Evolutionary conservation across 352 stramenopile genomes (phyloP).

Genomic region (Phytopythium chamaehyphon): DNA sequence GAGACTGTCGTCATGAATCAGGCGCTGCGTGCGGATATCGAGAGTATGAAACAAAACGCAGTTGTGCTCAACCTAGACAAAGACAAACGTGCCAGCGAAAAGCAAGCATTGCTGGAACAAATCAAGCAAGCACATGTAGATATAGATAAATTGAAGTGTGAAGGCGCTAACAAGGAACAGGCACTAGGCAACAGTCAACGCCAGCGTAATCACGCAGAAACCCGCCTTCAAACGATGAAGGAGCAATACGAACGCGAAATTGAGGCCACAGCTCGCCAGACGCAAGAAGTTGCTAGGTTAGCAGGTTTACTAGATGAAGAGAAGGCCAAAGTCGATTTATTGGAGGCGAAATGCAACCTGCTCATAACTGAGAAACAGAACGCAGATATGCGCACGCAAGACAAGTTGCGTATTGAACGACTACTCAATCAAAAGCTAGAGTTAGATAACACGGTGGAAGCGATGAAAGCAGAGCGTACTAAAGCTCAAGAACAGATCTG

Average conservation of each 20-base stretch:
- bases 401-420: conserved; percentile 75
- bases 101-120: conserved; percentile 28
- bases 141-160: conserved; percentile 22
- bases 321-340: conserved; percentile 48
- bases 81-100: conserved; percentile 41
- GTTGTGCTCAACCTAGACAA: conserved; percentile 61
- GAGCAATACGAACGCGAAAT: conserved; percentile 60
- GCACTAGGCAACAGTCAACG: conserved; percentile 46
- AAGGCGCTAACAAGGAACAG: conserved; percentile 38
- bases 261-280: conserved; percentile 27
- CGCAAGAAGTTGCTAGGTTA: conserved; percentile 39
- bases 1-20: conserved; percentile 80
- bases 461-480: conserved; percentile 45
- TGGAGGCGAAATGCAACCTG: conserved; percentile 69
- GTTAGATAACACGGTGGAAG: conserved; percentile 57
- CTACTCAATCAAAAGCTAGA: conserved; percentile 79
- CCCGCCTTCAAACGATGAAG: conserved; percentile 54
- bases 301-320: conserved; percentile 46
- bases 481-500: conserved; percentile 73
- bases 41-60: conserved; percentile 57
- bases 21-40: conserved; percentile 49
- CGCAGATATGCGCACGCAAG: conserved; percentile 68
- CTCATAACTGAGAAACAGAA: conserved; percentile 69
- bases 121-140: conserved; percentile 25
- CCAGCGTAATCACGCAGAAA: conserved; percentile 45